Evolutionary conservation across 345 rosid species (phyloP).

Genomic region (Citrus unshiu): DNA sequence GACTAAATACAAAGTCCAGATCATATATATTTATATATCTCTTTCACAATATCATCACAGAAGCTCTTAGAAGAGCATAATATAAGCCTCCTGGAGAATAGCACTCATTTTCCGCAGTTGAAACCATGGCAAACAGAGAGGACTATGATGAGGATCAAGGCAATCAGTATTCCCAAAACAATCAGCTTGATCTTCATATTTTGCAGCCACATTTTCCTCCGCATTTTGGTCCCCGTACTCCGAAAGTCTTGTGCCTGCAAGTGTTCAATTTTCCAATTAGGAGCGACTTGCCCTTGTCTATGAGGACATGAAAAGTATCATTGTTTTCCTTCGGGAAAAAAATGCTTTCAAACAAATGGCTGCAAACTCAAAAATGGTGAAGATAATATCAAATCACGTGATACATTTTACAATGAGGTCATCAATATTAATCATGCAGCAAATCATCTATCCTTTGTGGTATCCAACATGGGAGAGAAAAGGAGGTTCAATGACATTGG

Average conservation of each 20-base stretch:
- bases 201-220: conserved; percentile 49
- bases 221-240: conserved; percentile 29
- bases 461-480: background rate
- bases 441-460: background rate
- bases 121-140: conserved; percentile 43
- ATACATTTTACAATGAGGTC: background rate
- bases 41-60: conserved; percentile 13
- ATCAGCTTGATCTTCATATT: conserved; percentile 46
- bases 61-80: conserved; percentile 1
- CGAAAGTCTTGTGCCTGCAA: conserved; percentile 43
- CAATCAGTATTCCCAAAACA: conserved; percentile 37
- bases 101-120: conserved; percentile 34
- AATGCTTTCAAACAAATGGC: background rate
- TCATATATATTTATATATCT: conserved; percentile 11
- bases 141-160: conserved; percentile 41
- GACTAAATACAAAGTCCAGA: conserved; percentile 20
- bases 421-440: background rate
- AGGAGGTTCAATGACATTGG: background rate
- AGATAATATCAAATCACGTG: background rate
- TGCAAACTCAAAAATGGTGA: background rate
- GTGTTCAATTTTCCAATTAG: background rate
- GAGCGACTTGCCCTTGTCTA: background rate
- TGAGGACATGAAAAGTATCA: background rate
- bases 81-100: background rate
- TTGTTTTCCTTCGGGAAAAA: no score